phyloP scores from a whole-genome alignment of 2,329 filamentous ascomycete species.

The Stemphylium lycopersici region DNA sequence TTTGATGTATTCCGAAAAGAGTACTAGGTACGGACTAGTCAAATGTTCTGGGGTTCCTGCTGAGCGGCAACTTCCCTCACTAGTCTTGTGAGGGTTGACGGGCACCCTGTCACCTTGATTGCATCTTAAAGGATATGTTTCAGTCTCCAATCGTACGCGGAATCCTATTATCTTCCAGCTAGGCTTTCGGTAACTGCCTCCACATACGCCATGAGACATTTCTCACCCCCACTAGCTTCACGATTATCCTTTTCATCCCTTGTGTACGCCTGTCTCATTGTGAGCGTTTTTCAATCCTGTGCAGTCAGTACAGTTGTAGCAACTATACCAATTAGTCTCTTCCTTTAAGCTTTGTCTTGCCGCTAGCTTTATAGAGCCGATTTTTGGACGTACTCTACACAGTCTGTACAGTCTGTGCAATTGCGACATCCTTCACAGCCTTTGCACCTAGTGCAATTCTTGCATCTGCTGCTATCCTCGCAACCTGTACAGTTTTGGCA shows the following conservation, averaged over 20 bases:
- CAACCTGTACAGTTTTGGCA: constrained; percentile 5
- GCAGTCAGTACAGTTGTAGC: constrained; percentile 13
- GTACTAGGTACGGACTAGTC: not conserved
- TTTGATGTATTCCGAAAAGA: constrained; percentile 15
- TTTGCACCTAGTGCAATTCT: constrained; percentile 7
- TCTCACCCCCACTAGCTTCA: too few relatives aligned
- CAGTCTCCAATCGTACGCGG: too few relatives aligned
- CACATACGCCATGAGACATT: too few relatives aligned
- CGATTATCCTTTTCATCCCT: not conserved
- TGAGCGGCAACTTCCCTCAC: too few relatives aligned
- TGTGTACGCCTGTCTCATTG: constrained; percentile 12
- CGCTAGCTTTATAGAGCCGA: not conserved
- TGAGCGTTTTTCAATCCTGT: constrained; percentile 9
- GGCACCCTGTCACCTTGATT: too few relatives aligned
- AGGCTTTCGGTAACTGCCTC: too few relatives aligned
- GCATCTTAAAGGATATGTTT: too few relatives aligned
- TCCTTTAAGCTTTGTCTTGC: not conserved
- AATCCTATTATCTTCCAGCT: too few relatives aligned
- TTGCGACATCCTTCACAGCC: constrained; percentile 1
- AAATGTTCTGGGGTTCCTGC: too few relatives aligned
- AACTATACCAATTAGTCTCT: constrained; percentile 6
- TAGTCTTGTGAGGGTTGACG: too few relatives aligned
- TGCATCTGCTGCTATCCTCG: not conserved
- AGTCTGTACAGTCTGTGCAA: constrained; percentile 5
- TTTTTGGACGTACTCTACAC: not conserved